Conservation (phyloP, 441 rosid genomes). For the Isatis lusitanica region DNA sequence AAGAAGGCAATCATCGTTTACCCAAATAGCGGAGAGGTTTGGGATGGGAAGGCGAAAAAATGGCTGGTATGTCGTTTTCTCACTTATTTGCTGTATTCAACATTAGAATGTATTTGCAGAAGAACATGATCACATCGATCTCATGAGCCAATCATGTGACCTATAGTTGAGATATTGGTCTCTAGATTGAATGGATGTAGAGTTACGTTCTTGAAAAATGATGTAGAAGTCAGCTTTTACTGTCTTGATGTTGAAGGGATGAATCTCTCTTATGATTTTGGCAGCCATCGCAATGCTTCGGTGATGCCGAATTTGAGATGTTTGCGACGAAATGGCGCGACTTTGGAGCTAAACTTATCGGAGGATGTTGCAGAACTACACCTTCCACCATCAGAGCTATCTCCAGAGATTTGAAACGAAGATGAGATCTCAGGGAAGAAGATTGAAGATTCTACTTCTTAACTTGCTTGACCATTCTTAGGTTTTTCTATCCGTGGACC, state of each 20-base stretch:
- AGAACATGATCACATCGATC: neutral
- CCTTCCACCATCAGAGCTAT: constrained; percentile 72
- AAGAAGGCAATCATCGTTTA: constrained; percentile 68
- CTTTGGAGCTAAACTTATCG: constrained; percentile 80
- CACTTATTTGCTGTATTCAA: neutral
- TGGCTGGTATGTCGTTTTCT: constrained; percentile 70
- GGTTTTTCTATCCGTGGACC: neutral
- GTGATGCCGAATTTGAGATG: constrained; percentile 64
- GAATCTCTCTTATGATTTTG: constrained; percentile 1
- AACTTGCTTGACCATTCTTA: constrained; percentile 17
- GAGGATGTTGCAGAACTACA: constrained; percentile 87
- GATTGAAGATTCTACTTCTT: neutral
- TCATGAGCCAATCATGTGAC: neutral
- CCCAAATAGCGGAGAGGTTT: constrained; percentile 90
- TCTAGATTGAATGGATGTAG: neutral
- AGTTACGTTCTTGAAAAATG: neutral
- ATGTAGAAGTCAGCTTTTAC: neutral
- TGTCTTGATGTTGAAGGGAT: neutral
- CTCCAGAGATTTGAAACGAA: constrained; percentile 55
- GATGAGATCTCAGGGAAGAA: constrained; percentile 25
- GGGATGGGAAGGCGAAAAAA: constrained; percentile 84
- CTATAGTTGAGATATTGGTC: neutral
- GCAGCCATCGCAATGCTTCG: constrained; percentile 84
- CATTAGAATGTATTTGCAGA: too few species aligned
- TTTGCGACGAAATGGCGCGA: constrained; percentile 68